These are phyloP conservation scores for Trichopus zeylanicus DNA, from an alignment of 116 monocot genomes.

Conservation along the genomic window DNA sequence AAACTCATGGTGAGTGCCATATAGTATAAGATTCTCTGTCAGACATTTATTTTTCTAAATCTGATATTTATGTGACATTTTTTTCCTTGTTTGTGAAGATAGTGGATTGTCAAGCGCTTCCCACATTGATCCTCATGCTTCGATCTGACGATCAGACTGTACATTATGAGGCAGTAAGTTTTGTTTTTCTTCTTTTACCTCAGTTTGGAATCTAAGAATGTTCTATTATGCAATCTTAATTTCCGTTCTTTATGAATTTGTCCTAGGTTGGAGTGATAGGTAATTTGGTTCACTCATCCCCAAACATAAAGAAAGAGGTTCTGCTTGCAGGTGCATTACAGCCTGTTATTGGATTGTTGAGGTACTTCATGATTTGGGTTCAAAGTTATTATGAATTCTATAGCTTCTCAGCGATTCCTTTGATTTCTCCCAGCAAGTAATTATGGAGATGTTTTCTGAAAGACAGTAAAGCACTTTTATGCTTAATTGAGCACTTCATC, in stretches of 20 bases:
- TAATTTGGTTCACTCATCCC: slow-evolving; percentile 97
- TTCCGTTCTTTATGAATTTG: no score
- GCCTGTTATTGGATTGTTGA: slow-evolving; percentile 88
- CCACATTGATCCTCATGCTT: slow-evolving; percentile 90
- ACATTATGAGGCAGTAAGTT: slow-evolving; percentile 92
- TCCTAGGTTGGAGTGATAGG: slow-evolving; percentile 97
- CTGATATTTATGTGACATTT: not conserved
- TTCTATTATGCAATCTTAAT: no score
- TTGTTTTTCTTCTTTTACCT: not conserved
- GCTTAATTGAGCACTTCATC: no score
- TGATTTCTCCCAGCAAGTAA: no score
- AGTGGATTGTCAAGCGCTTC: slow-evolving; percentile 93
- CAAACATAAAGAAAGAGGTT: slow-evolving; percentile 98
- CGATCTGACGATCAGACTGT: slow-evolving; percentile 82
- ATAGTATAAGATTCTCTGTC: not conserved
- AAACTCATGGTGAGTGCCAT: slow-evolving; percentile 63
- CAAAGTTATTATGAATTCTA: no score
- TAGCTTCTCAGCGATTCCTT: no score
- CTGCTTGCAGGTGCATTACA: slow-evolving; percentile 89
- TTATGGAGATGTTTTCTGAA: no score
- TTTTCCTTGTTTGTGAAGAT: slow-evolving; percentile 48
- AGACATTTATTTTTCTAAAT: not conserved
- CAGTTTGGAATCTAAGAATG: no score
- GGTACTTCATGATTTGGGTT: no score
- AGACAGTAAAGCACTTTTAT: no score